Evolutionary conservation across 768 basidiomycete species (phyloP), one percentile per base, ranked within the genome.

Genomic region (Exidia glandulosa): DNA sequence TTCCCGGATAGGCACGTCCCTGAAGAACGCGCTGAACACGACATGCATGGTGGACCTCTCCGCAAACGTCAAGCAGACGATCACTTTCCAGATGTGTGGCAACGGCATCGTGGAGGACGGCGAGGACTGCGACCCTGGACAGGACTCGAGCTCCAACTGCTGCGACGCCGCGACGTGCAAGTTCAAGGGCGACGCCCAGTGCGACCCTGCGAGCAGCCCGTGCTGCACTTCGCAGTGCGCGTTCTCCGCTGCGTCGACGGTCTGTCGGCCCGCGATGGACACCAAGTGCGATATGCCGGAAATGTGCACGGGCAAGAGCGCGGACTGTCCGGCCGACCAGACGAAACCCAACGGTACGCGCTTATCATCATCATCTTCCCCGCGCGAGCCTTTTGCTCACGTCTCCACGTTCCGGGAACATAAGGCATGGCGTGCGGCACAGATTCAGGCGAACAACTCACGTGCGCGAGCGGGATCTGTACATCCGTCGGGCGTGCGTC

Each of bases 101-200:
- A 90, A 91, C 70, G 89, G 89, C 56, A 90, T 91, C 62, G 83
- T 89, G 57, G 88, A 90, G 68, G 69, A 66, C 1, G 91, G 89
- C 32, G 92, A 95, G 73, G 87, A 94, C 37, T 94, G 92, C 69
- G 91, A 95, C 71, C 90, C 91, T 0, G 88, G 88, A 32, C 65
- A 69, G 34, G 85, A 82, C 58, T 67, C 76, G 12, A 74, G 75
- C 47, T 83, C 83, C 3, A 72, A 78, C 2, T 94, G 91, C 73
- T 94, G 91, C 75, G 82, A 94, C 71, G 63, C 81, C 3, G 65
- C 73, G 25, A 86, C 85, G 10, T 91, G 88, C 77, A 88, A 88
- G 72, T 89, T 92, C 77, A 80, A 68, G 55, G 63, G 71, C 29
- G 82, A 81, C 32, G 86, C 92, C 2, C 78, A 84, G 2, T 95